Base-by-base conservation (phyloP, 345 rosid species). In the Trapa incisa region DNA sequence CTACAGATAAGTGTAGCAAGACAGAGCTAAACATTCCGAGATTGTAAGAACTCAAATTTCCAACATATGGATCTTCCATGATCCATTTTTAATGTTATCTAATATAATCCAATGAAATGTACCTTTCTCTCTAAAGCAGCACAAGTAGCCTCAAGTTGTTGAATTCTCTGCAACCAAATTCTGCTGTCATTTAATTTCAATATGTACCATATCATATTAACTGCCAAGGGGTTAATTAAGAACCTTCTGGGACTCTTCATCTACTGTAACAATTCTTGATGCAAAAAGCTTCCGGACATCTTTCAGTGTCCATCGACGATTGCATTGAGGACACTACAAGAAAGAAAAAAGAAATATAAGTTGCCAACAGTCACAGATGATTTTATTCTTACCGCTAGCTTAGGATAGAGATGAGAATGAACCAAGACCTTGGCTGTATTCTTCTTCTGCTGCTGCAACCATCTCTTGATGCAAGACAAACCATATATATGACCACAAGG, bases 401-500 rank as follows among this genome's bases (percentile, higher is more conserved):
- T 56, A 61, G 5, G 35, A 48, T 39, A 70, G 22, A 65, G 74
- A 47, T 43, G 62, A 70, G 41, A 42, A 72, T 54, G 67, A 77
- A 60, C 33, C 45, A 77, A 71, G 17, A 89, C 98, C 93, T 85
- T 92, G 17, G 82, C 84, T 2, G 73, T 75, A 65, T 82, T 78
- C 73, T 76, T 67, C 71, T 6, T 75, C 72, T 72, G 63, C 16
- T 83, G 88, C 66, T 77, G 75, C 65, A 89, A 67, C 98, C 98
- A 92, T 72, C 76, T 89, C 54, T 74, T 80, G 69, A 92, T 82
- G 80, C 96, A 92, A 35, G 89, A 84, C 71, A 82, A 80, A 37
- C 98, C 98, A 80, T 81, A 92, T 67, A 92, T 67, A 68, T 92
- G 98, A 29, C 98, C 96, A 73, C 98, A 92, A 69, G 93, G 96